Evolutionary conservation across 2,329 filamentous ascomycete genomes (phyloP), one percentile per base, ranked within the genome.

Genomic region (Endoconidiophora polonica): DNA sequence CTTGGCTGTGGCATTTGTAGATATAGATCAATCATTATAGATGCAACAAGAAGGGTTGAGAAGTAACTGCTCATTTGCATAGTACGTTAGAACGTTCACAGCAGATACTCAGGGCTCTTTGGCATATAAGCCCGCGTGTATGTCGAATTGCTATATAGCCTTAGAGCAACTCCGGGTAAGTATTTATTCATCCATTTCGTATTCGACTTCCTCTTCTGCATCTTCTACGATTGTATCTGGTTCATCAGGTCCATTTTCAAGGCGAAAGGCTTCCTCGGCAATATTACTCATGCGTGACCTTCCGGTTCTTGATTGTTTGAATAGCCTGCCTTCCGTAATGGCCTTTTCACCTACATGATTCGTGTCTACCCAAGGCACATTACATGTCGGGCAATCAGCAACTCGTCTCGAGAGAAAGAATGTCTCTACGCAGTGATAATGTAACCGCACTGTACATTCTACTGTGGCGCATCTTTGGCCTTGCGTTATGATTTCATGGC

Each of bases 401-500:
- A 70, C 71, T 50, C 73, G 65, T 54, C 76, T 71, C 39, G 77
- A 74, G 18, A 81, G 72, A 70, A 86, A 94, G 62, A 82, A 86
- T 24, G 76, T 78, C 10, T 77, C 73, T 50, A 77, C 71, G 62
- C 87, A 95, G 46, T 80, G 77, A 55, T 87, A 76, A 62, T 95
- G 88, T 14, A 94, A 63, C 9, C 88, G 71, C 9, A 79, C 71
- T 26, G 65, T 68, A 61, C 88, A 95, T 18, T 78, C 71, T 37
- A 73, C 65, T 54, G 83, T 73, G 2, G 71, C 63, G 64, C 88
- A 94, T 49, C 88, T 74, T 69, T 87, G 75, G 0, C 88, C 87
- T 55, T 83, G 68, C 0, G 90, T 98, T 39, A 96, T 77, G 54
- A 96, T 82, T 56, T 94, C 87, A 62, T 79, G 83, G 64, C 91